phyloP scores from a whole-genome alignment of 345 rosid species.

The Linum usitatissimum region DNA sequence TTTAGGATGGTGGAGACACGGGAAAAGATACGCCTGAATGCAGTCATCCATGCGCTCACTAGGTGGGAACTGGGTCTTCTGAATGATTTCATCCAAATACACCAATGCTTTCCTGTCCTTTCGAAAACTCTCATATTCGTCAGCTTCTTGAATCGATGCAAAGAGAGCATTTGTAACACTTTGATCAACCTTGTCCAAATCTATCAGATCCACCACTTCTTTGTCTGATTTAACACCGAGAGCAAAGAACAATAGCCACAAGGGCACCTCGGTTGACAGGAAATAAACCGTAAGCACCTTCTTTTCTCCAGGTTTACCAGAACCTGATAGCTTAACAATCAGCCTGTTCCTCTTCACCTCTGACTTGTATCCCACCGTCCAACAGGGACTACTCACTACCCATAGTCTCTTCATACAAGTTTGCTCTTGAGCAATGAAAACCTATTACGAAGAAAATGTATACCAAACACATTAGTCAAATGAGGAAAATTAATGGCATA shows the following conservation, averaged over 20 bases:
- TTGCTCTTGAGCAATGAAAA: slow-evolving; percentile 84
- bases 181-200: slow-evolving; percentile 40
- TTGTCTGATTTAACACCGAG: slow-evolving; percentile 71
- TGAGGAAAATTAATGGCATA: neutral
- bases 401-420: slow-evolving; percentile 66
- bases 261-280: slow-evolving; percentile 63
- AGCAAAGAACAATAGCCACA: slow-evolving; percentile 78
- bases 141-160: slow-evolving; percentile 64
- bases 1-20: slow-evolving; percentile 37
- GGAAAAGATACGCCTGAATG: slow-evolving; percentile 50
- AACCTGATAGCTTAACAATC: slow-evolving; percentile 42
- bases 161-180: slow-evolving; percentile 41
- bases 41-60: slow-evolving; percentile 48
- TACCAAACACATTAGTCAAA: neutral
- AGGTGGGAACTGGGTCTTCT: slow-evolving; percentile 63
- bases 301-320: slow-evolving; percentile 41
- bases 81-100: slow-evolving; percentile 27
- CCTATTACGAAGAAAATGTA: slow-evolving; percentile 33
- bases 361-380: slow-evolving; percentile 61
- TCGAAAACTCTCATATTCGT: slow-evolving; percentile 44
- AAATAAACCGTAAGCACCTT: slow-evolving; percentile 59
- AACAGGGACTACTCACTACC: slow-evolving; percentile 47
- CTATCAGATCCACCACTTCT: slow-evolving; percentile 54
- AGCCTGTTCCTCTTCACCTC: slow-evolving; percentile 57
- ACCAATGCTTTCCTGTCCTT: slow-evolving; percentile 30